Percentiles rank a stretch among this genome's conserved stretches.
Evolutionary conservation across 2,329 filamentous ascomycete species (phyloP).

Genomic region (Amauroascus niger): DNA sequence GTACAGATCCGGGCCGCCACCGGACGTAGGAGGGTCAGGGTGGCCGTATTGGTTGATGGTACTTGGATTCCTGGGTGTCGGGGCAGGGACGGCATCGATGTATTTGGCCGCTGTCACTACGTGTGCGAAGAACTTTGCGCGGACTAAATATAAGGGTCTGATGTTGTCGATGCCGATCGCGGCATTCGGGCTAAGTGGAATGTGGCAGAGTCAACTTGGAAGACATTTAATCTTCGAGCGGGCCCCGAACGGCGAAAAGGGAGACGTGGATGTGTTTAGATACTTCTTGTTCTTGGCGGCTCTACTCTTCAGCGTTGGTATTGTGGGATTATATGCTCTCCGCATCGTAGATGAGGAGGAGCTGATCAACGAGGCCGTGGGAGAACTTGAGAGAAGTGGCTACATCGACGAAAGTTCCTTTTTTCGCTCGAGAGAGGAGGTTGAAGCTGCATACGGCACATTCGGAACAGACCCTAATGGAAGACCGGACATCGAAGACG

Average conservation of each 20-base stretch:
- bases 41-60: constrained; percentile 79
- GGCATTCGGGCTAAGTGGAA: constrained; percentile 82
- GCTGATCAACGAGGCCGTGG: constrained; percentile 79
- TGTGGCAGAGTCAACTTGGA: constrained; percentile 89
- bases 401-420: constrained; percentile 64
- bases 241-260: constrained; percentile 50
- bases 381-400: constrained; percentile 82
- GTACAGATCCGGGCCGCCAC: constrained; percentile 53
- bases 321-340: constrained; percentile 64
- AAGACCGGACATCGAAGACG: constrained; percentile 27
- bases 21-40: constrained; percentile 40
- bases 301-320: constrained; percentile 59
- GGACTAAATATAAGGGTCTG: constrained; percentile 74
- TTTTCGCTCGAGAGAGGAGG: constrained; percentile 47
- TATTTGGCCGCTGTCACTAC: constrained; percentile 88
- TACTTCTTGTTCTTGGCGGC: constrained; percentile 80
- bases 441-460: constrained; percentile 39
- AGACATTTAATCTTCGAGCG: constrained; percentile 66
- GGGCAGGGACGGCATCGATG: constrained; percentile 75
- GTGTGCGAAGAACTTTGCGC: constrained; percentile 95
- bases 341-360: constrained; percentile 58
- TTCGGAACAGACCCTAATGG: constrained; percentile 37
- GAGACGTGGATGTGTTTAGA: constrained; percentile 62
- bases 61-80: constrained; percentile 70
- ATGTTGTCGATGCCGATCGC: constrained; percentile 87